Evolutionary conservation across 2,329 filamentous ascomycete genomes (phyloP), one percentile per base, ranked within the genome.

Genomic region (Cercospora sesami): DNA sequence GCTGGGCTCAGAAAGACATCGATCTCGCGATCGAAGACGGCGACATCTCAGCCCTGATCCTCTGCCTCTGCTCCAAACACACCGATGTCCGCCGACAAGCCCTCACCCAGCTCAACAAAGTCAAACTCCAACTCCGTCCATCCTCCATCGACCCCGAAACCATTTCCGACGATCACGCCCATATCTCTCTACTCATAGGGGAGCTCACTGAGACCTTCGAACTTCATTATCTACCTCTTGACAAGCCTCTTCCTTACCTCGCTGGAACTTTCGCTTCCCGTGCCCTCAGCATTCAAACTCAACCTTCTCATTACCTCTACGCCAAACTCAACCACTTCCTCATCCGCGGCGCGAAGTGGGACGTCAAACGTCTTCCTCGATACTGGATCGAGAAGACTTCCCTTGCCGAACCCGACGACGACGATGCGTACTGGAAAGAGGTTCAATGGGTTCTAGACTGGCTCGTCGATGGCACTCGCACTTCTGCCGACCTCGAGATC

Each of bases 261-360:
- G 88, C 92, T 5, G 86, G 89, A n/a, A 87, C 90, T 10, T 95
- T 97, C 74, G 90, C 92, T 7, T 85, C 86, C 58, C 87, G 88
- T 71, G 88, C 89, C 1, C 83, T 96, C 7, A 81, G 86, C 1
- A 87, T 96, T 16, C 81, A 96, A 57, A 86, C 85, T 23, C 89
- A 92, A 69, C 94, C 94, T 0, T 84, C 93, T 16, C 92, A 96
- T 76, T 87, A 87, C 68, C 86, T 97, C 42, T 98, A 97, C 78
- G 87, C 89, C 67, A 97, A 97, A 77, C 82, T 95, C 79, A 97
- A 96, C 81, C 84, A 85, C 5, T 97, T 94, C 78, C 86, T 98
- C 39, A 92, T 92, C 23, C 89, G 89, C 62, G 87, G 89, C 0
- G 94, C 94, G 0, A 79, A 84, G 26, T 98, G 94, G 94, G 85